A percentile compares a stretch with the other conserved stretches of the same genome.
phyloP scores from a whole-genome alignment of 2,329 filamentous ascomycete genomes.

The Pseudogymnoascus sp. region DNA sequence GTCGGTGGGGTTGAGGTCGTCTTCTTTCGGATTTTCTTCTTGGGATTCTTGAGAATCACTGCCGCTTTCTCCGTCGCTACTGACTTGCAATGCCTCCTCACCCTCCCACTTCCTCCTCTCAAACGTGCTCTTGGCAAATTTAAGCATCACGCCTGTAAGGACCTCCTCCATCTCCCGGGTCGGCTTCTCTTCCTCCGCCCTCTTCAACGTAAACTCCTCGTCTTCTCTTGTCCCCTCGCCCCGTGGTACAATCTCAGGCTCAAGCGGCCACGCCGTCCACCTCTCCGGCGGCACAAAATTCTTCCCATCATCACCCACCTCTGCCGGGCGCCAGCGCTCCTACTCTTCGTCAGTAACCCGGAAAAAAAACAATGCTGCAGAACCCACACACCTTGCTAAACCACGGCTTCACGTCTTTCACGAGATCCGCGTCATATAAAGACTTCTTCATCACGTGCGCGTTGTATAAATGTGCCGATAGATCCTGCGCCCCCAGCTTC shows the following conservation, averaged over 20 bases:
- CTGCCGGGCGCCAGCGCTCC: conserved; percentile 31
- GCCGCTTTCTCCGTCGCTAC: conserved; percentile 11
- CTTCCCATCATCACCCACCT: conserved; percentile 25
- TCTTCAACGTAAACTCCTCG: conserved; percentile 45
- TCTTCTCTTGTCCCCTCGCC: conserved; percentile 43
- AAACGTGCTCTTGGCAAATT: conserved; percentile 61
- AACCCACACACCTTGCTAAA: conserved; percentile 28
- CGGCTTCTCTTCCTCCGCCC: conserved; percentile 37
- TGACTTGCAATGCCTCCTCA: not conserved
- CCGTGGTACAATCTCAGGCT: conserved; percentile 52
- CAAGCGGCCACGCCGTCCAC: conserved; percentile 86
- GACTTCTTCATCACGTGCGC: conserved; percentile 59
- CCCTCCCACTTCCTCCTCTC: conserved; percentile 31
- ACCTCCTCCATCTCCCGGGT: conserved; percentile 63
- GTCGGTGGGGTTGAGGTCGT: not conserved
- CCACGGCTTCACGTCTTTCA: conserved; percentile 25
- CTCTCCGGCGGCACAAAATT: conserved; percentile 45
- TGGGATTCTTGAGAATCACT: conserved; percentile 19
- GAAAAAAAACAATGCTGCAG: not conserved
- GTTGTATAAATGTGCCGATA: conserved; percentile 74
- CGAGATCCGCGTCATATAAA: conserved; percentile 15
- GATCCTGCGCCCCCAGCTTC: conserved; percentile 54
- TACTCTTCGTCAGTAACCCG: conserved; percentile 1
- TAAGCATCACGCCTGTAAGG: conserved; percentile 58
- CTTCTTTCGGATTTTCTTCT: conserved; percentile 13